Base-by-base conservation (phyloP, 225 moss, liverwort and hornwort species). In the Bryum argenteum region DNA sequence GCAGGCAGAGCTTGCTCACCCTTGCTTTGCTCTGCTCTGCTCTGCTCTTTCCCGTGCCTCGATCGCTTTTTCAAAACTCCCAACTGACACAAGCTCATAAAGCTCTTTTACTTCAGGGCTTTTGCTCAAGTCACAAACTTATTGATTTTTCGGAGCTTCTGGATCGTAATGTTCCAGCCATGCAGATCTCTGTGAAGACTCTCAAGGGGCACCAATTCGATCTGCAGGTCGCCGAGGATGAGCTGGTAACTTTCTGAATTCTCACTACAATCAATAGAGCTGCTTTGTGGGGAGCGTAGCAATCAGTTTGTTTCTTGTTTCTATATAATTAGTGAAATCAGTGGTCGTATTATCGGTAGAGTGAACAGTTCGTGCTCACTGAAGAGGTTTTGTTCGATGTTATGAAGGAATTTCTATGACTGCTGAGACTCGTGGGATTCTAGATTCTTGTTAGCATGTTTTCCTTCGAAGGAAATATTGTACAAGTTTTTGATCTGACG, bases 171-270 rank as follows among this genome's bases (percentile, higher is more conserved):
- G 26, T 26, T 26, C n/a, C 76, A 52, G 18, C 17, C 58, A 81
- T 81, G 81, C 76, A 77, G 72, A 76, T 76, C 54, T 81, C 81
- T 5, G 81, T 81, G 41, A 81, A 76, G 50, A 76, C 81, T 33
- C 81, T 81, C 52, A 81, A 76, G 76, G 81, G 81, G 54, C 76
- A 81, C 76, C 81, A 81, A 72, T 81, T 81, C 28, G 81, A 81
- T 81, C 72, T 81, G 67, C 55, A 81, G 17, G 81, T 81, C 15
- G 65, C 67, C 18, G 71, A 76, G 6, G 71, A 76, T 33, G 80
- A 81, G 59, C 71, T 64, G 54, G 80, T 80, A 72, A 18, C 65
- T 28, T 12, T 17, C 1, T 40, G 20, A 15, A 42, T 10, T 13
- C 41, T 9, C 18, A 10, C 10, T 22, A 4, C 12, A 54, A 21